phyloP scores from a whole-genome alignment of 768 basidiomycete species.

The Pleurotus giganteus region DNA sequence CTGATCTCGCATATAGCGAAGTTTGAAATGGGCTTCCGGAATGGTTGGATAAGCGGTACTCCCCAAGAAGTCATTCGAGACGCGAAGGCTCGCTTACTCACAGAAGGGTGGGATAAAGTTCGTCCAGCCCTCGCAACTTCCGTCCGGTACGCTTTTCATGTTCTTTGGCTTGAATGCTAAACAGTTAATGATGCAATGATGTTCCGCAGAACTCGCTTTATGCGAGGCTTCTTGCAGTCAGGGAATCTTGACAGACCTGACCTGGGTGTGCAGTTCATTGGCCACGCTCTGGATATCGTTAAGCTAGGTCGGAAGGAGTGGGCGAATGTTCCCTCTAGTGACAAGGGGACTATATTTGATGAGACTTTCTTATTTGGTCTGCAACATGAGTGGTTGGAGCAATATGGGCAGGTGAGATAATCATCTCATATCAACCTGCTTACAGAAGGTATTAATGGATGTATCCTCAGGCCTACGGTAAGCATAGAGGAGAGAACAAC shows the following conservation, averaged over 20 bases:
- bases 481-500: constrained; percentile 11
- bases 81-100: background rate
- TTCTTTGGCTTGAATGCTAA: background rate
- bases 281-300: constrained; percentile 37
- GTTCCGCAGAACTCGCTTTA: constrained; percentile 34
- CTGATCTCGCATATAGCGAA: background rate
- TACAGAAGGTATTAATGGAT: background rate
- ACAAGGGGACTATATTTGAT: constrained; percentile 44
- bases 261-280: constrained; percentile 31
- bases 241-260: constrained; percentile 13
- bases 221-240: constrained; percentile 32
- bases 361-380: constrained; percentile 40
- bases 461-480: constrained; percentile 13
- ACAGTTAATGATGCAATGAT: background rate
- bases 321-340: constrained; percentile 33
- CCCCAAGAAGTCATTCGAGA: background rate
- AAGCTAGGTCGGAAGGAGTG: constrained; percentile 41
- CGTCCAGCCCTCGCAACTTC: background rate
- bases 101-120: background rate
- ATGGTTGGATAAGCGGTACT: background rate
- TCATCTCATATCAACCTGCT: background rate
- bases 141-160: background rate
- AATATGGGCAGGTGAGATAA: constrained; percentile 29
- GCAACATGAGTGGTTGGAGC: constrained; percentile 30
- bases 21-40: background rate